Percentiles rank a stretch among this genome's conserved stretches.
Conservation (phyloP, 2,329 filamentous ascomycete species). For the Zymoseptoria crescenta region DNA sequence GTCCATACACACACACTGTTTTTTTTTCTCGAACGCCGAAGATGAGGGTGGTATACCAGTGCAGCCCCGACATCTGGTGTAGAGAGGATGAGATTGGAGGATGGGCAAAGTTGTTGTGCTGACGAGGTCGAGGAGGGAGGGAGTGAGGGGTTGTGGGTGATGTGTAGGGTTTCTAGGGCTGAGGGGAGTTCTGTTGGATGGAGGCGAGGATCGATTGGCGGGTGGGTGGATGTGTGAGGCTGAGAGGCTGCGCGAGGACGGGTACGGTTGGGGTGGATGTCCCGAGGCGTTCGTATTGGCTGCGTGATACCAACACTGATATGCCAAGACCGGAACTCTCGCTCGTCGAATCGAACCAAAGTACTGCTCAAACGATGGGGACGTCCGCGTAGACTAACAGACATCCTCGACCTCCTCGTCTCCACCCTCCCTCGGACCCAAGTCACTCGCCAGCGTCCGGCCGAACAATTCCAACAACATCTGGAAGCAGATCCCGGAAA, state of each 20-base stretch:
- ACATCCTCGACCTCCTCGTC: constrained; percentile 32
- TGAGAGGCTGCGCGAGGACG: not conserved
- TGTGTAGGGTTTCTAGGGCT: not conserved
- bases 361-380: no score
- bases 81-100: no score
- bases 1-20: no score
- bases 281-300: not conserved
- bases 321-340: no score
- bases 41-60: not conserved
- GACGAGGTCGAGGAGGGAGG: not conserved
- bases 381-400: no score
- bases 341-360: no score
- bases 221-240: not conserved
- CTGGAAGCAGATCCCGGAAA: constrained; percentile 84
- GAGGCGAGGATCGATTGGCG: not conserved
- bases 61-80: not conserved
- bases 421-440: constrained; percentile 59
- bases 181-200: not conserved
- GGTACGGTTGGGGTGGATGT: not conserved
- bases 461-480: constrained; percentile 81
- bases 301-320: not conserved
- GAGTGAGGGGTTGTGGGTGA: not conserved
- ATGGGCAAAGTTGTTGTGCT: not conserved
- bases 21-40: no score
- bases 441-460: constrained; percentile 66